phyloP scores from a whole-genome alignment of 179 eudicot species.

The Camellia oleifera region DNA sequence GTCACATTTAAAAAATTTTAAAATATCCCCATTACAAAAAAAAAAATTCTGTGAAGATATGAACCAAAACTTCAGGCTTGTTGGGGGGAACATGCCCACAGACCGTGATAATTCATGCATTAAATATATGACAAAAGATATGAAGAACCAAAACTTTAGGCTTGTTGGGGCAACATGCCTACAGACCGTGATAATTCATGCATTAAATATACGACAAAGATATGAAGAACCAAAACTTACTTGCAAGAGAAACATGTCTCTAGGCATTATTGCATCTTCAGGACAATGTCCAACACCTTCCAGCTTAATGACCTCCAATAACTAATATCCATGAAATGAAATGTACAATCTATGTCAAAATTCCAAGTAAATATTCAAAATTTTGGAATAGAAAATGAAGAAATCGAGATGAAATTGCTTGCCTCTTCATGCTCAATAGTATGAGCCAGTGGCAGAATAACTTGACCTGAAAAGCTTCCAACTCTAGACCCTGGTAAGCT shows the following conservation, averaged over 20 bases:
- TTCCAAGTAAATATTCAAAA: not conserved
- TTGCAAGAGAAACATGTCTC: constrained; percentile 89
- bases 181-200: constrained; percentile 32
- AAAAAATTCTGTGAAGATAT: no score
- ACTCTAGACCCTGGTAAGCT: constrained; percentile 69
- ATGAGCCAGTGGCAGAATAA: constrained; percentile 93
- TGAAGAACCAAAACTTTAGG: constrained; percentile 25
- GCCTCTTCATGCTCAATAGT: constrained; percentile 97
- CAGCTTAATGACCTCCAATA: constrained; percentile 92
- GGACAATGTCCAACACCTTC: constrained; percentile 78
- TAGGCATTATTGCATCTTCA: constrained; percentile 82
- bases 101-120: no score
- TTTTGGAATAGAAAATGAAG: not conserved
- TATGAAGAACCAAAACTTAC: constrained; percentile 35
- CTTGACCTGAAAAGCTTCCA: constrained; percentile 82
- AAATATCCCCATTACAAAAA: not conserved
- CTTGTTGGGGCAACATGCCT: constrained; percentile 89
- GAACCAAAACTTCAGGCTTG: no score
- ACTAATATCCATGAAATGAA: constrained; percentile 31
- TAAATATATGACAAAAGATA: not conserved
- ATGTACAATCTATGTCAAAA: not conserved
- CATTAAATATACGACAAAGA: not conserved
- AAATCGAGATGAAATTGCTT: constrained; percentile 2
- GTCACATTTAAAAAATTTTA: not conserved
- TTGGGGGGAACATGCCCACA: no score